Evolutionary conservation across 164 flowering plant species (phyloP).

Genomic region (Vitis riparia): DNA sequence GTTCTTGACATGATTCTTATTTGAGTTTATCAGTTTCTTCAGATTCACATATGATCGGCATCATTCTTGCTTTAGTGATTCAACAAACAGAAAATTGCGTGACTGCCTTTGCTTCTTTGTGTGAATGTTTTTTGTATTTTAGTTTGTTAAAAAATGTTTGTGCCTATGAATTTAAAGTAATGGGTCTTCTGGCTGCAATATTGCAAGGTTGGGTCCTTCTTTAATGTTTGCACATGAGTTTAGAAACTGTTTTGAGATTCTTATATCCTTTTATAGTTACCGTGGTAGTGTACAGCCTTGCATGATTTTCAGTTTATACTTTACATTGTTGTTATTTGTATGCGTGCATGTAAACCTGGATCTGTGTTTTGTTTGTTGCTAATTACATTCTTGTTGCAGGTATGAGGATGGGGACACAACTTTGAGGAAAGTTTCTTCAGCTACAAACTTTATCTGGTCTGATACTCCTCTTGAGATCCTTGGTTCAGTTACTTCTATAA

Average conservation of each 20-base stretch:
- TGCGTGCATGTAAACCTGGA: neutral
- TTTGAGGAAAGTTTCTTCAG: conserved; percentile 70
- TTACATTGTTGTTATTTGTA: neutral
- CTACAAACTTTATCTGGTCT: conserved; percentile 80
- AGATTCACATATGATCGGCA: neutral
- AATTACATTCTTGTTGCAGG: conserved; percentile 33
- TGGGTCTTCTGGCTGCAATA: neutral
- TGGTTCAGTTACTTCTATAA: conserved; percentile 77
- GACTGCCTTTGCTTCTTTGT: neutral
- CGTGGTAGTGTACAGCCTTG: too few relatives aligned
- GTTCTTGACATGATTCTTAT: neutral
- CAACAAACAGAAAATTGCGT: neutral
- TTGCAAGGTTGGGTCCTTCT: neutral
- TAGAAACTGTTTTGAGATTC: neutral
- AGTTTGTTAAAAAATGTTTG: neutral
- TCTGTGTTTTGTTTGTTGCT: conserved; percentile 6
- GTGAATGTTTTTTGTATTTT: neutral
- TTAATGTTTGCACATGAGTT: neutral
- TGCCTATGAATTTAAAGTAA: neutral
- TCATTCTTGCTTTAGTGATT: neutral
- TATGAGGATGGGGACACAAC: conserved; percentile 75
- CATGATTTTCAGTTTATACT: neutral
- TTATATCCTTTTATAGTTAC: neutral
- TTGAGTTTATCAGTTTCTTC: neutral
- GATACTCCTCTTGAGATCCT: conserved; percentile 80